phyloP scores from a whole-genome alignment of 345 rosid species.

The Acer yangbiense region DNA sequence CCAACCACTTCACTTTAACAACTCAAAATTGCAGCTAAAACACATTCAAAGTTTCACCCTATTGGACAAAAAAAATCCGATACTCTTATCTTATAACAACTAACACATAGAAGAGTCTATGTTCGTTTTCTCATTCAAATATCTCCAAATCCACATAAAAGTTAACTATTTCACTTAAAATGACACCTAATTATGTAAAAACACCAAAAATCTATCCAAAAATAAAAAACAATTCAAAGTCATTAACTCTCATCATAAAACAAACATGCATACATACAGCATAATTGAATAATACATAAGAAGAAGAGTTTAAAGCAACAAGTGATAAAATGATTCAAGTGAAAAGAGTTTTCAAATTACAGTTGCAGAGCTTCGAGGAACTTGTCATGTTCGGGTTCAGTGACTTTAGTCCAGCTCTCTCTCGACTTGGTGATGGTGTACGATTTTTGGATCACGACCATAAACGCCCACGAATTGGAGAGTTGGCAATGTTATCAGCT shows the following conservation, averaged over 20 bases:
- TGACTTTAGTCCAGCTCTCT: slow-evolving; percentile 71
- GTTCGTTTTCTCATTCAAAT: neutral
- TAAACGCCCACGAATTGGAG: too few relatives aligned
- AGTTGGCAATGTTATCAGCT: too few relatives aligned
- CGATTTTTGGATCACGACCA: slow-evolving; percentile 58
- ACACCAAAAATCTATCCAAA: neutral
- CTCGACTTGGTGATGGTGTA: slow-evolving; percentile 85
- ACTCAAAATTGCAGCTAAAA: neutral
- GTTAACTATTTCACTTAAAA: neutral
- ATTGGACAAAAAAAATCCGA: neutral
- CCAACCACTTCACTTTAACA: neutral
- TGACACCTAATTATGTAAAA: neutral
- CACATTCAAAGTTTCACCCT: neutral
- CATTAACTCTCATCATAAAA: neutral
- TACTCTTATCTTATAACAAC: too few relatives aligned
- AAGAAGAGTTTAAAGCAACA: neutral
- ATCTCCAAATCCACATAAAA: neutral
- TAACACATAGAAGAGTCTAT: neutral
- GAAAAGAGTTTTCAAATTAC: slow-evolving; percentile 41
- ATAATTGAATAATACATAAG: neutral
- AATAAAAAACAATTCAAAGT: neutral
- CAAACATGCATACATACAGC: neutral
- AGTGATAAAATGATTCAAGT: neutral
- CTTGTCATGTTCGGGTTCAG: slow-evolving; percentile 92
- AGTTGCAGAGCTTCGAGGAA: slow-evolving; percentile 92